These are phyloP conservation scores for Coniochaeta ligniaria DNA, from an alignment of 2,329 filamentous ascomycete species.

Conservation along the genomic window DNA sequence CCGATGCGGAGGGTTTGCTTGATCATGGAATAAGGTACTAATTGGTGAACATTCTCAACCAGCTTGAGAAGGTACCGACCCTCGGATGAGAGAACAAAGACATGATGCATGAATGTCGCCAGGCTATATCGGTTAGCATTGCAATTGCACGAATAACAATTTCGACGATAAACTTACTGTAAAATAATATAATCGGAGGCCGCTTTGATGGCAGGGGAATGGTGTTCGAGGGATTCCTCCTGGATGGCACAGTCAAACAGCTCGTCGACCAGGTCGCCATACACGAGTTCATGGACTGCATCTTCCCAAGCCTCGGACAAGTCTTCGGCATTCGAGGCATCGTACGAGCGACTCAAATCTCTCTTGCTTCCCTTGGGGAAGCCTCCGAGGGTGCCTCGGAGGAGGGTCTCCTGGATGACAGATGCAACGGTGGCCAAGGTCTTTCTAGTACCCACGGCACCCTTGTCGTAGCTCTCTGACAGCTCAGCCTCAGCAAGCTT, in stretches of 20 bases:
- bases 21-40: constrained; percentile 66
- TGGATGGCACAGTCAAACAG: constrained; percentile 54
- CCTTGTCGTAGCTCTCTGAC: constrained; percentile 79
- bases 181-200: constrained; percentile 60
- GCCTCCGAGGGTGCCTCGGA: constrained; percentile 59
- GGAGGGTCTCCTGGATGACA: constrained; percentile 61
- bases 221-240: constrained; percentile 55
- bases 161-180: constrained; percentile 48
- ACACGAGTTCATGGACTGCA: constrained; percentile 57
- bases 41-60: constrained; percentile 60
- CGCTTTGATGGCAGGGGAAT: constrained; percentile 54
- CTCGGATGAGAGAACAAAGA: constrained; percentile 66
- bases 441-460: constrained; percentile 65
- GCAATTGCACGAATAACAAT: constrained; percentile 1
- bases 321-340: constrained; percentile 51
- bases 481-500: constrained; percentile 61
- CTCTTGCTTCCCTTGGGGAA: constrained; percentile 26
- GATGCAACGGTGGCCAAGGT: constrained; percentile 67
- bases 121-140: constrained; percentile 38
- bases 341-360: constrained; percentile 37
- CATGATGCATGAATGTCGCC: constrained; percentile 67
- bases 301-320: constrained; percentile 60
- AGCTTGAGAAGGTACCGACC: constrained; percentile 68
- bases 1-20: constrained; percentile 68
- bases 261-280: constrained; percentile 59